Evolutionary conservation across 192 early-diverging fungal species (phyloP).

Genomic region (Backusella sp.): DNA sequence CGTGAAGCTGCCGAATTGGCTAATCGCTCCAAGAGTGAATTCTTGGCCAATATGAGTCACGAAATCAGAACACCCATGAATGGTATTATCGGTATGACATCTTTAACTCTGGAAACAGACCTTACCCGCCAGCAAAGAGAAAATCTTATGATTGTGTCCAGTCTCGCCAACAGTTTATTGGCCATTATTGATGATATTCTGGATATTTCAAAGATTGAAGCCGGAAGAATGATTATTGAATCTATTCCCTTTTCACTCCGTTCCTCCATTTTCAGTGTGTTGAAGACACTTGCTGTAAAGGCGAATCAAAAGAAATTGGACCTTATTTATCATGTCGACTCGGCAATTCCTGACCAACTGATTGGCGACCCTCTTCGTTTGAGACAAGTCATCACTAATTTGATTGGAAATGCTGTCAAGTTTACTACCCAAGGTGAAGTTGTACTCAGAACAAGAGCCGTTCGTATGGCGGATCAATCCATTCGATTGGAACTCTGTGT

Average conservation of each 20-base stretch:
- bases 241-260: slow-evolving; percentile 58
- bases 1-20: slow-evolving; percentile 78
- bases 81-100: slow-evolving; percentile 72
- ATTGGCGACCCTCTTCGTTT: slow-evolving; percentile 68
- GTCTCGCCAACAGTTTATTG: slow-evolving; percentile 41
- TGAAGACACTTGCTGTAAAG: slow-evolving; percentile 64
- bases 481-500: slow-evolving; percentile 68
- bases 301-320: slow-evolving; percentile 61
- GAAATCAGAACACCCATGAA: slow-evolving; percentile 68
- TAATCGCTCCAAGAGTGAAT: slow-evolving; percentile 74
- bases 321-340: slow-evolving; percentile 60
- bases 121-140: slow-evolving; percentile 71
- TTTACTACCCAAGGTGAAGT: slow-evolving; percentile 46
- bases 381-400: slow-evolving; percentile 71
- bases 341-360: slow-evolving; percentile 53
- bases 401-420: slow-evolving; percentile 76
- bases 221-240: slow-evolving; percentile 72
- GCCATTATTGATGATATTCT: slow-evolving; percentile 53
- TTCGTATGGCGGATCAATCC: slow-evolving; percentile 23
- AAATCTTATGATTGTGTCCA: slow-evolving; percentile 44
- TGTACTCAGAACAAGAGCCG: slow-evolving; percentile 14
- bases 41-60: slow-evolving; percentile 67
- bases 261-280: slow-evolving; percentile 51
- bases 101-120: slow-evolving; percentile 64
- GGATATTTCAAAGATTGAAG: slow-evolving; percentile 78